Evolutionary conservation across 805 yeast species (phyloP).

Genomic region (Sugiyamaella marilandica): DNA sequence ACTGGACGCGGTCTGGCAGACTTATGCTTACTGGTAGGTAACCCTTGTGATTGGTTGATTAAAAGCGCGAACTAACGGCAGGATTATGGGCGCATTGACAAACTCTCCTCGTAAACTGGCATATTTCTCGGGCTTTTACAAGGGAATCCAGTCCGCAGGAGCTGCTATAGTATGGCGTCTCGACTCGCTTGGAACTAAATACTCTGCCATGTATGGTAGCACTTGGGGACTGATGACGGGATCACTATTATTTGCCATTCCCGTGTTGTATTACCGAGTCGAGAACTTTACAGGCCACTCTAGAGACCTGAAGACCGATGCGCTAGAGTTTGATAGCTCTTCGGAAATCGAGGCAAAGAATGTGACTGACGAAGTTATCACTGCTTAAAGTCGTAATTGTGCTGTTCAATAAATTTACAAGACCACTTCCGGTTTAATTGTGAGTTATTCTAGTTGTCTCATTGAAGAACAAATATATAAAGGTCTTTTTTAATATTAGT

Average conservation of each 20-base stretch:
- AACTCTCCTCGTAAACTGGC: constrained; percentile 45
- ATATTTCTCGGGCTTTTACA: constrained; percentile 46
- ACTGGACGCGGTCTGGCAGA: constrained; percentile 45
- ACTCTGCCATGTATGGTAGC: constrained; percentile 42
- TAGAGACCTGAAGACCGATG: background rate
- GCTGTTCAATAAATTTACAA: too few relatives aligned
- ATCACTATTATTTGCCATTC: constrained; percentile 35
- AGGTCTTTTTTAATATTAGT: too few relatives aligned
- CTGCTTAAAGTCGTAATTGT: background rate
- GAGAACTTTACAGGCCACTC: background rate
- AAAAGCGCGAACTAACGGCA: background rate
- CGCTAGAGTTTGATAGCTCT: background rate
- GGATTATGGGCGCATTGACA: constrained; percentile 41
- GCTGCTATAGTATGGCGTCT: constrained; percentile 44
- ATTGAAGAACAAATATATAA: background rate
- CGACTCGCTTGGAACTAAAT: constrained; percentile 34
- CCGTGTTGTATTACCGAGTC: constrained; percentile 1
- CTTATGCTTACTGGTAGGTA: constrained; percentile 39
- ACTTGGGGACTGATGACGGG: constrained; percentile 51
- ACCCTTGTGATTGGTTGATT: background rate
- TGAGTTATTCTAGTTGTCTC: too few relatives aligned
- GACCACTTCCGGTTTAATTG: too few relatives aligned
- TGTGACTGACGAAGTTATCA: background rate
- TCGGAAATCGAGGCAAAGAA: background rate
- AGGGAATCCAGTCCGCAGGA: constrained; percentile 47